Evolutionary conservation across 78 protist genomes (phyloP), one percentile per base, ranked within the genome.

Genomic region (Pigoraptor vietnamica): DNA sequence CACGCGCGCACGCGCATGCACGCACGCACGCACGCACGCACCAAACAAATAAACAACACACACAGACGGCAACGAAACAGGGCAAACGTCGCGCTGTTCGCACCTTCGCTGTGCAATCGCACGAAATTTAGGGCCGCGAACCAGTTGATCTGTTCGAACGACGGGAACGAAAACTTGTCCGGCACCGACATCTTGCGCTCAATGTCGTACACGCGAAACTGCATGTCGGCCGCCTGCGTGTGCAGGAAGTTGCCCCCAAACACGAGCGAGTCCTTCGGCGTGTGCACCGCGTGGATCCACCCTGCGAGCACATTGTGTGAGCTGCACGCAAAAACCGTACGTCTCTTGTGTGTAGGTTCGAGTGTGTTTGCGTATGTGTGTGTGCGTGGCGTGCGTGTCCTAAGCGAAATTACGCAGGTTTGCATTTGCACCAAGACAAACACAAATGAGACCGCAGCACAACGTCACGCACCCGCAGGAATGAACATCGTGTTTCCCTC

Each of bases 191-290:
- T 29, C 24, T 34, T 2, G 1, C 87, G 87, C 79, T 87, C 90
- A 1, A 87, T 32, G 29, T 1, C 55, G 36, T 39, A 87, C 0
- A 87, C 79, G 23, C 35, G 33, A 24, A 91, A 33, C 86, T 92
- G 94, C 94, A 89, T 37, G 29, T 34, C 29, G 29, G 33, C 84
- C 25, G 39, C 86, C 37, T n/a, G 23, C 36, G 0, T 21, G 90
- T 89, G 92, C 38, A 93, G 48, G n/a, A 93, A 93, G 84, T 93
- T 93, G 24, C 94, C 94, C 10, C 94, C 94, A 81, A 93, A 90
- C 32, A 90, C 94, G 2, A 93, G 35, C 38, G 93, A 86, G 35
- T 93, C 94, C 0, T 32, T 39, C 37, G 94, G 94, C 6, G 94
- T 93, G 81, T 83, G n/a, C 23, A 93, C 94, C 0, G 91, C 92